Percentiles rank a stretch among this genome's conserved stretches.
Evolutionary conservation across 2,329 filamentous ascomycete species (phyloP).

Genomic region (Hansfordia pulvinata): DNA sequence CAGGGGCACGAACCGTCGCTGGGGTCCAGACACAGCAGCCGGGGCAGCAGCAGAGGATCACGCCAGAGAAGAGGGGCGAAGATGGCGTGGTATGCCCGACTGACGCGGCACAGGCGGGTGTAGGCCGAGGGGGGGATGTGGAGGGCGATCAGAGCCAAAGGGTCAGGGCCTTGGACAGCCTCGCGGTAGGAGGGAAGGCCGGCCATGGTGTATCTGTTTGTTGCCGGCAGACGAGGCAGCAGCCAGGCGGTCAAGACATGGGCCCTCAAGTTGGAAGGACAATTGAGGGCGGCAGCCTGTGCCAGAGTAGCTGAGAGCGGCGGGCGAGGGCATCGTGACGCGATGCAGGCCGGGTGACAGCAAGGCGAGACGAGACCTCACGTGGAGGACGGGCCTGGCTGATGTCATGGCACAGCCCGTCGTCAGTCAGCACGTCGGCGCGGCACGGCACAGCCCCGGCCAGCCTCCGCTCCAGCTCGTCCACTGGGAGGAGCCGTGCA

Average conservation of each 20-base stretch:
- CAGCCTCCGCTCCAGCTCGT: too few relatives aligned
- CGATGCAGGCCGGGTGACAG: too few relatives aligned
- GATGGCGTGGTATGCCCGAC: conserved; percentile 26
- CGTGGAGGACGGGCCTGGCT: too few relatives aligned
- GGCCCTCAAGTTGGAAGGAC: neutral
- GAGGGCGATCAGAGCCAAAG: conserved; percentile 32
- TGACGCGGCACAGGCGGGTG: conserved; percentile 32
- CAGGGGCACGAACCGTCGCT: conserved; percentile 26
- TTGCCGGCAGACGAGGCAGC: neutral
- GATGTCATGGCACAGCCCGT: too few relatives aligned
- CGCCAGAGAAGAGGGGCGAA: conserved; percentile 41
- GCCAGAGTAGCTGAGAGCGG: too few relatives aligned
- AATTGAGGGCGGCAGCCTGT: neutral
- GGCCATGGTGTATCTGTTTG: conserved; percentile 11
- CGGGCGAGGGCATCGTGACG: too few relatives aligned
- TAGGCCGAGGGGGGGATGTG: conserved; percentile 28
- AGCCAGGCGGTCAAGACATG: neutral
- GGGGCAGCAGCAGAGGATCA: conserved; percentile 27
- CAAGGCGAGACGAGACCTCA: too few relatives aligned
- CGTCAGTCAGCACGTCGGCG: too few relatives aligned
- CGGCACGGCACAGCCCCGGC: too few relatives aligned
- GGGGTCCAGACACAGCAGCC: conserved; percentile 25
- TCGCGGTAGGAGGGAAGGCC: conserved; percentile 39
- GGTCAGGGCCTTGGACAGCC: conserved; percentile 30
- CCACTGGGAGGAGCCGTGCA: too few relatives aligned